Evolutionary conservation across 2,329 filamentous ascomycete genomes (phyloP).

Genomic region (Colletotrichum australisinense): DNA sequence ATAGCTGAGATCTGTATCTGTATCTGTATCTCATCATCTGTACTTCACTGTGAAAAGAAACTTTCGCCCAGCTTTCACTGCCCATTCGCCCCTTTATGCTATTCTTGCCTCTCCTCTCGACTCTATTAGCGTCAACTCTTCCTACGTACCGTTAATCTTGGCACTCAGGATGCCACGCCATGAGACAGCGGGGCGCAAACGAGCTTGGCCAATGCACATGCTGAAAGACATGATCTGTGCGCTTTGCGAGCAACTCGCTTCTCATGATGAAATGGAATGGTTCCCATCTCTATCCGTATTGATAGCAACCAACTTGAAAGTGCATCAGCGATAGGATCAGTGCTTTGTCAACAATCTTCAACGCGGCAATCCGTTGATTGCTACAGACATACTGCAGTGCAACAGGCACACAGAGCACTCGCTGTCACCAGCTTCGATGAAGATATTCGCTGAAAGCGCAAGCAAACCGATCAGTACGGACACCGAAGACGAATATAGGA

Average conservation of each 20-base stretch:
- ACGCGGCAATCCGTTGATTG: neutral
- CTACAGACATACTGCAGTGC: neutral
- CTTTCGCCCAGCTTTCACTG: neutral
- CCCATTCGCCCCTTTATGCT: slow-evolving; percentile 5
- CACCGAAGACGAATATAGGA: neutral
- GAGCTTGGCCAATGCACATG: neutral
- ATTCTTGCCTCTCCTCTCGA: neutral
- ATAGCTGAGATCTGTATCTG: neutral
- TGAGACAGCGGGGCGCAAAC: neutral
- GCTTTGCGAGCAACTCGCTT: neutral
- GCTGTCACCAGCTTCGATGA: neutral
- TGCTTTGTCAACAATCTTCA: neutral
- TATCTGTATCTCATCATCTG: neutral
- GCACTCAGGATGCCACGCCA: slow-evolving; percentile 15
- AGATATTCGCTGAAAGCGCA: neutral
- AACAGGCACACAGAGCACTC: neutral
- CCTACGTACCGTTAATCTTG: slow-evolving; percentile 7
- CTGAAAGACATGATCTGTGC: neutral
- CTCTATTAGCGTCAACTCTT: slow-evolving; percentile 2
- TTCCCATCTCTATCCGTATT: neutral
- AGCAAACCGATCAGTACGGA: neutral
- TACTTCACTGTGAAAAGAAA: neutral
- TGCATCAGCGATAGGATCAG: neutral
- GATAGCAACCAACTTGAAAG: neutral
- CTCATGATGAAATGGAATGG: neutral